phyloP scores from a whole-genome alignment of 2,329 filamentous ascomycete species.

The Pseudogymnoascus sp. region DNA sequence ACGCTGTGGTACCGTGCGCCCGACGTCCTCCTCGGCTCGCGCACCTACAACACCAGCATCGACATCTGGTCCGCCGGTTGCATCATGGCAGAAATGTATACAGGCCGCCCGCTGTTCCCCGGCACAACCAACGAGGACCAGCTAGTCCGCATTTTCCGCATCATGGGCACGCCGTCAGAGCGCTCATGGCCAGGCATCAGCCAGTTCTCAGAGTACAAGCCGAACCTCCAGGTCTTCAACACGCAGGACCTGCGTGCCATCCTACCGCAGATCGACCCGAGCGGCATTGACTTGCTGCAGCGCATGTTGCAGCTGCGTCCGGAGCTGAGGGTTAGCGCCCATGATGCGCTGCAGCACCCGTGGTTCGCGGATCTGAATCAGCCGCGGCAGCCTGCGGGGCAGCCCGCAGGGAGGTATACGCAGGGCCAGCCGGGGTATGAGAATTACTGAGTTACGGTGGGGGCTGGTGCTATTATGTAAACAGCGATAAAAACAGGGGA shows the following conservation, averaged over 20 bases:
- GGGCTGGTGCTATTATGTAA: slow-evolving; percentile 8
- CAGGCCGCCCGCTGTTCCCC: slow-evolving; percentile 86
- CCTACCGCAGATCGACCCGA: slow-evolving; percentile 78
- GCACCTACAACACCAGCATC: slow-evolving; percentile 99
- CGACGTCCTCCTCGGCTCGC: slow-evolving; percentile 83
- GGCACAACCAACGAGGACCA: slow-evolving; percentile 98
- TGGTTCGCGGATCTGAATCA: slow-evolving; percentile 77
- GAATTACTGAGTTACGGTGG: not conserved
- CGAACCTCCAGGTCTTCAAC: slow-evolving; percentile 85
- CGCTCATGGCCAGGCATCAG: slow-evolving; percentile 92
- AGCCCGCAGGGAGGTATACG: not conserved
- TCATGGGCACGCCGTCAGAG: slow-evolving; percentile 97
- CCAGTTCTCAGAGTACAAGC: slow-evolving; percentile 95
- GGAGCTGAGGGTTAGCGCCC: slow-evolving; percentile 81
- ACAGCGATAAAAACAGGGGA: not conserved
- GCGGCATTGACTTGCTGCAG: slow-evolving; percentile 78
- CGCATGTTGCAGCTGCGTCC: slow-evolving; percentile 89
- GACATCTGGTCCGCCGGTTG: slow-evolving; percentile 99
- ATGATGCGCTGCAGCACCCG: slow-evolving; percentile 76
- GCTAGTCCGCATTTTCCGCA: slow-evolving; percentile 89
- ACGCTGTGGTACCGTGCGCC: slow-evolving; percentile 97
- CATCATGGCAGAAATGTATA: slow-evolving; percentile 99
- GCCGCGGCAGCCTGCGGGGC: slow-evolving; percentile 38
- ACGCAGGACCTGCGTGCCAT: slow-evolving; percentile 84
- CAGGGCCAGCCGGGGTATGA: slow-evolving; percentile 4